Base-by-base conservation (phyloP, 768 basidiomycete species). In the Lactifluus piperatus region DNA sequence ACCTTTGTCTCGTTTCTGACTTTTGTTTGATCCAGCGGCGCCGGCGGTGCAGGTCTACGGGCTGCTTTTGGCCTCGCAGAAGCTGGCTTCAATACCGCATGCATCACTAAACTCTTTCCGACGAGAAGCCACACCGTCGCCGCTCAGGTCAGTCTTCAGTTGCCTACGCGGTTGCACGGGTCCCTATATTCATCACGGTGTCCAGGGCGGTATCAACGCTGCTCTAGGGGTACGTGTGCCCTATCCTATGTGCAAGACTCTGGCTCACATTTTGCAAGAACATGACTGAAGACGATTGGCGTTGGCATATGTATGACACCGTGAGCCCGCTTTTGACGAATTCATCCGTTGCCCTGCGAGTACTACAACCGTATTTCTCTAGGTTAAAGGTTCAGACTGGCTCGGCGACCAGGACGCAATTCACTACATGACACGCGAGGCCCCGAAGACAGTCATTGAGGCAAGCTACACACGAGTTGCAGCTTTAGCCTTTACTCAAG, bases 361-460 rank as follows among this genome's bases (percentile, higher is more conserved):
- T 43, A 36, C 36, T 20, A 55, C 46, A 20, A 18, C 24, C 4
- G 41, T 16, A n/a, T 58, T 39, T n/a, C 30, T 58, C 51, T 66
- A 92, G 84, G 95, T 98, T 58, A 99, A 99, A 80, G 97, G 97
- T 62, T 97, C 94, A 53, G 97, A 99, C 76, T 99, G 97, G 97
- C 85, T 98, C 39, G 97, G 97, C 73, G 97, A 99, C 77, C 94
- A 94, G 75, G 97, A 99, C 69, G 97, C 97, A 50, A 98, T 99
- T 67, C 97, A 98, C 70, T 99, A 98, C 77, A 99, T 99, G 97
- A 97, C 93, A 73, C 80, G 93, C 37, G 97, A 99, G 73, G 97
- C 97, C 43, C 95, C 94, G 53, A 79, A 85, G 71, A 88, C 90
- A 34, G 94, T 97, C 64, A 84, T 94, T 51, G 94, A 97, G 81